Base-by-base conservation (phyloP, 441 rosid genomes). In the Heliophila coronopifolia region DNA sequence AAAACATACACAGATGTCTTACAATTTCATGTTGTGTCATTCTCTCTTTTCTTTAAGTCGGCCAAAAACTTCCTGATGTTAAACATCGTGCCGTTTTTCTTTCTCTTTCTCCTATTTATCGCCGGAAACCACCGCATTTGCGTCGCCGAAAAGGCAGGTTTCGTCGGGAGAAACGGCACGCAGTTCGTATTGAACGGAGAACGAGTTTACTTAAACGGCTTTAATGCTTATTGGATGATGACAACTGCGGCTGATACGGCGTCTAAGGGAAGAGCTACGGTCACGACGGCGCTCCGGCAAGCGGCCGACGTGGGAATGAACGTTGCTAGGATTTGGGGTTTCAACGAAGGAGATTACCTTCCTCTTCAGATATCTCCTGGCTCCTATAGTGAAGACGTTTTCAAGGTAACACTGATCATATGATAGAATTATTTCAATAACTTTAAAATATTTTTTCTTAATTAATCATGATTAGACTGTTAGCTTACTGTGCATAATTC, bases 141-240 rank as follows among this genome's bases (percentile, higher is more conserved):
- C 49, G 42, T 17, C 14, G 59, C 48, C 24, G 43, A 5, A 16
- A 50, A 65, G 5, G 14, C 26, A 28, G 41, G 34, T 23, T 76
- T 83, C 20, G 78, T 50, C 0, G 46, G 42, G 36, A 72, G 60
- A 15, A 65, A 62, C 24, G 84, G 86, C 41, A 67, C 54, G 35
- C 73, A 48, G 42, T 81, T 87, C 27, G 46, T 68, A 3, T 27
- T 42, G 58, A 57, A 67, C 16, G 70, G 76, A 22, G 73, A 69
- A 44, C 63, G 50, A 7, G 10, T 75, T 20, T 75, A 61, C 72
- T 33, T 74, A 48, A 77, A 80, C 28, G 86, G 86, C 13, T 80
- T 80, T 65, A 75, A 80, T 43, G 81, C 83, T 11, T 80, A 80
- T 41, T 80, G 83, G 83, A 64, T 73, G 77, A 69, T 80, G 83